A percentile compares a stretch with the other conserved stretches of the same genome.
Evolutionary conservation across 768 basidiomycete species (phyloP).

Genomic region (Russula emetica): DNA sequence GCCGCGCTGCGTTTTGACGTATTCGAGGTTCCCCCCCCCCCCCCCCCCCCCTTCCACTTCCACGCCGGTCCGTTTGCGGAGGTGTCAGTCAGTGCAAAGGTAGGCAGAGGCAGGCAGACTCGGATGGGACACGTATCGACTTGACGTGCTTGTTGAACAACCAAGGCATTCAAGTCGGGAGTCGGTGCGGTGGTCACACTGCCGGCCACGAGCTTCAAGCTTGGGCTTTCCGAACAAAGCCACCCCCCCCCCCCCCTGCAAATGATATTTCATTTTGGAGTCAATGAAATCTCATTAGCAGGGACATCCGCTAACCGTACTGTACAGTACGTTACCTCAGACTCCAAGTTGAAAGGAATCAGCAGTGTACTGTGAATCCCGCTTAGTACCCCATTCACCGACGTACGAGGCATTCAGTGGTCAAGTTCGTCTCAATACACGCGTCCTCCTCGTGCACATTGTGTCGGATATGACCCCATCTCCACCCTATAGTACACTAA

Average conservation of each 20-base stretch:
- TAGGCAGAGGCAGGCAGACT: not conserved
- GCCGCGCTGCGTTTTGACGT: not conserved
- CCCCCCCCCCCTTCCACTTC: no score
- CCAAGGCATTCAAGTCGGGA: not conserved
- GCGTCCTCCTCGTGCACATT: constrained; percentile 31
- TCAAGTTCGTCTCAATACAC: constrained; percentile 32
- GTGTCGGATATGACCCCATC: constrained; percentile 17
- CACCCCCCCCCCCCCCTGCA: not conserved
- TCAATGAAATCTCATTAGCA: constrained; percentile 5
- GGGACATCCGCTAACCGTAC: constrained; percentile 28
- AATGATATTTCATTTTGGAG: not conserved
- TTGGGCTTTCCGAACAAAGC: not conserved
- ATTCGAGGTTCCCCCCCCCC: not conserved
- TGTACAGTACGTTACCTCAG: constrained; percentile 10
- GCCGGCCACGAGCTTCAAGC: not conserved
- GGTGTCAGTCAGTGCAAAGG: no score
- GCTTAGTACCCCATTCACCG: no score
- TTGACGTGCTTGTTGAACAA: constrained; percentile 19
- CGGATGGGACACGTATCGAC: no score
- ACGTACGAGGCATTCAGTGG: constrained; percentile 28
- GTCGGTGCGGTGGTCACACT: no score
- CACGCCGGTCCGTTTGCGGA: no score
- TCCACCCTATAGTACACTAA: not conserved
- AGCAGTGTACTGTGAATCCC: constrained; percentile 22
- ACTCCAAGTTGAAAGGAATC: constrained; percentile 24